These are phyloP conservation scores for Mycena indigotica DNA, from an alignment of 768 basidiomycete genomes.

Conservation along the genomic window DNA sequence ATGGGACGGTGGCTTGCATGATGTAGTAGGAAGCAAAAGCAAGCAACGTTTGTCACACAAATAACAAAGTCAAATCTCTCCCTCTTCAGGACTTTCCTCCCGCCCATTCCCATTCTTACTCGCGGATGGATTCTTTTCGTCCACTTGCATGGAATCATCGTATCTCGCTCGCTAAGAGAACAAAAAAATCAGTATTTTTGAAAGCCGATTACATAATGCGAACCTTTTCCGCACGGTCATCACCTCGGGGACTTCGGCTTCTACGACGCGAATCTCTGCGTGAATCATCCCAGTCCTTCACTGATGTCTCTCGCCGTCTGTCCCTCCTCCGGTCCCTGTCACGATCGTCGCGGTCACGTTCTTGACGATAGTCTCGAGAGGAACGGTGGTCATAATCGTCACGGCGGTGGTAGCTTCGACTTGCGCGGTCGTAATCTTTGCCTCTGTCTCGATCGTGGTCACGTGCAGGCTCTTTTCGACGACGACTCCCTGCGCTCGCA, in stretches of 20 bases:
- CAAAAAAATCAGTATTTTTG: constrained; percentile 21
- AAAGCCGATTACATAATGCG: constrained; percentile 13
- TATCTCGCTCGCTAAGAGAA: constrained; percentile 57
- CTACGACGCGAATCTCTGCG: constrained; percentile 56
- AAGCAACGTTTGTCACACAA: neutral
- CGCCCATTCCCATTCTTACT: constrained; percentile 43
- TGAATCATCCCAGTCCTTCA: constrained; percentile 46
- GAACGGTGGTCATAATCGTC: constrained; percentile 17
- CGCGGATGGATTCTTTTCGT: constrained; percentile 40
- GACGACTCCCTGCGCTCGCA: constrained; percentile 72
- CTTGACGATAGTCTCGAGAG: constrained; percentile 34
- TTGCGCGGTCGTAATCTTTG: constrained; percentile 39
- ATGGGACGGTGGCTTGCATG: constrained; percentile 19
- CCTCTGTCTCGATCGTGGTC: constrained; percentile 55
- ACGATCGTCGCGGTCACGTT: constrained; percentile 30
- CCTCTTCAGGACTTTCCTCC: constrained; percentile 85
- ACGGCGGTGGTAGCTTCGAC: constrained; percentile 34
- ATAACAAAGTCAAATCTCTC: constrained; percentile 62
- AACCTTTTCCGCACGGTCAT: constrained; percentile 72
- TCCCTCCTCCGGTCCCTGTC: constrained; percentile 42
- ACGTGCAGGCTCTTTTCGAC: constrained; percentile 71
- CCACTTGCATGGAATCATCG: constrained; percentile 48
- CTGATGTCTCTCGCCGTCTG: constrained; percentile 42
- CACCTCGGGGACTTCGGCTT: constrained; percentile 49
- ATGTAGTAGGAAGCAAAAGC: neutral